Evolutionary conservation across 2,329 filamentous ascomycete genomes (phyloP), one percentile per base, ranked within the genome.

Genomic region (Chaetomiaceae sp.): DNA sequence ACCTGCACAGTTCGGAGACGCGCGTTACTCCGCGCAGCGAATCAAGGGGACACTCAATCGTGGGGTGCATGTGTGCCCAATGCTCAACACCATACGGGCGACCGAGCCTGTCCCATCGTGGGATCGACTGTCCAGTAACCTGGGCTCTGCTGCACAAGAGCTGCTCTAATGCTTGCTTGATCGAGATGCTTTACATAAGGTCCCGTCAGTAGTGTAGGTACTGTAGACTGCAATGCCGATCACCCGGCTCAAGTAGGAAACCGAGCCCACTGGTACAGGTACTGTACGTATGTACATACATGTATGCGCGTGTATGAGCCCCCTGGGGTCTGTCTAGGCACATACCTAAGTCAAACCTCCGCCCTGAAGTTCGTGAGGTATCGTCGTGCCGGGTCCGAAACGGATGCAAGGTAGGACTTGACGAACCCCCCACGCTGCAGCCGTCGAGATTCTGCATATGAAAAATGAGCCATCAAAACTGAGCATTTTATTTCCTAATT

Each of bases 51-150:
- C 40, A 14, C 14, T 21, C 30, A 25, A 13, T 18, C 51, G 46
- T 55, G 52, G 52, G 54, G 57, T 55, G 55, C 48, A 51, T 59
- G 49, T 47, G 42, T 55, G 57, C 57, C 57, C 57, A 58, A 58
- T 51, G 32, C 44, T 37, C 41, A n/a, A 45, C 36, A 48, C 41
- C 13, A 20, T 16, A 40, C 5, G 36, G 16, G 21, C 25, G 36
- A 32, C 20, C 13, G 25, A 27, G 25, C 9, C 25, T 27, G 5
- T n/a, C 33, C 33, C 37, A 27, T n/a, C 18, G 21, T 25, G 34
- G 23, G 33, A n/a, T 14, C 16, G n/a, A 9, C 8, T 18, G 33
- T 18, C 33, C 33, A 36, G 33, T 36, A 9, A 36, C 13, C 33
- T 36, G 33, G 10, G 29, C 30, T 16, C 20, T 18, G 20, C 32